These are phyloP conservation scores for Apiospora marii DNA, from an alignment of 2,329 filamentous ascomycete genomes.

Conservation along the genomic window DNA sequence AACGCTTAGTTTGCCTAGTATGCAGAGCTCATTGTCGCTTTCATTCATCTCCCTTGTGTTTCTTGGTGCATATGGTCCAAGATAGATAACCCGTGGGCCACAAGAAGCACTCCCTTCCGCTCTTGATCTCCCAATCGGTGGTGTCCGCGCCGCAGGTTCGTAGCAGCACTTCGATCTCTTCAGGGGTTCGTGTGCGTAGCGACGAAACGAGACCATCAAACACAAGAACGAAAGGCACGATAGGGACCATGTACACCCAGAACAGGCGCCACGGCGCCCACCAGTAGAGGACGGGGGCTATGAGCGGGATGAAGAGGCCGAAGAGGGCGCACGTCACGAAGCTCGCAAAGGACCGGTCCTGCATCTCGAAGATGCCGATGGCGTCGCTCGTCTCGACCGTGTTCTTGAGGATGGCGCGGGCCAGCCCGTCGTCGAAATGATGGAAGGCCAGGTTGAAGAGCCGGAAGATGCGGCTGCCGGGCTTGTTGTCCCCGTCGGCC, in stretches of 20 bases:
- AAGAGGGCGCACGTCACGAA: conserved; percentile 62
- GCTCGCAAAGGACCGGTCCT: conserved; percentile 66
- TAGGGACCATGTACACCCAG: conserved; percentile 71
- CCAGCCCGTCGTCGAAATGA: conserved; percentile 74
- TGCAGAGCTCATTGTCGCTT: not conserved
- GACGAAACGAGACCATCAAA: conserved; percentile 75
- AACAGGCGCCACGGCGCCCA: conserved; percentile 63
- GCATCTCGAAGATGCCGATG: conserved; percentile 78
- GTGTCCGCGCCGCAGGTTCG: conserved; percentile 57
- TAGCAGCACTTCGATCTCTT: conserved; percentile 69
- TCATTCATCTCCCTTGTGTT: conserved; percentile 22
- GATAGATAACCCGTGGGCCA: conserved; percentile 60
- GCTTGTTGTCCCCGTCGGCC: conserved; percentile 46
- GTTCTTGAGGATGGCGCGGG: conserved; percentile 67
- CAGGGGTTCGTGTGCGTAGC: conserved; percentile 70
- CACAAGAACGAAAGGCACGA: conserved; percentile 71
- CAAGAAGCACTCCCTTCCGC: conserved; percentile 55
- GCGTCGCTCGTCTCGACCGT: conserved; percentile 71
- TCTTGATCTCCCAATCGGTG: conserved; percentile 57
- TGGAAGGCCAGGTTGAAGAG: conserved; percentile 80
- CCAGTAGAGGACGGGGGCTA: conserved; percentile 62
- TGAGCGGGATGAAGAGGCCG: conserved; percentile 58
- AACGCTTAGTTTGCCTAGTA: not conserved
- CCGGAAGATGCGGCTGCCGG: conserved; percentile 58
- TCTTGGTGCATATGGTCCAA: conserved; percentile 60